Evolutionary conservation across 495 filamentous ascomycete genomes (phyloP).

Genomic region (Daldinia loculata): DNA sequence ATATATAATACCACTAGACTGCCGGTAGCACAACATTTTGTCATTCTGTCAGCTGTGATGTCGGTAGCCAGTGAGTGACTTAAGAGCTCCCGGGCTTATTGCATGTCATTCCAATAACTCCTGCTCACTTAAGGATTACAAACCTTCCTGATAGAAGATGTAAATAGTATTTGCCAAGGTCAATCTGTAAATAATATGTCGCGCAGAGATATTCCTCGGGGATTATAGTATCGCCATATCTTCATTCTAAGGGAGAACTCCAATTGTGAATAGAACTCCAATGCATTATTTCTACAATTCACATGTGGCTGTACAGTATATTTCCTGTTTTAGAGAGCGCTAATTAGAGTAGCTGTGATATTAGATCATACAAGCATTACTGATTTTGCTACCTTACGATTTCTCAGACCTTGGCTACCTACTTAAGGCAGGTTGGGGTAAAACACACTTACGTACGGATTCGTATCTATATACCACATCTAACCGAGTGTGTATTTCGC

Average conservation of each 20-base stretch:
- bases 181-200: constrained; percentile 2
- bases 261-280: not conserved
- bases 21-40: constrained; percentile 28
- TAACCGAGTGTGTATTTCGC: not conserved
- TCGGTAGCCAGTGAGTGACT: constrained; percentile 15
- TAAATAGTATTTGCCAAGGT: constrained; percentile 13
- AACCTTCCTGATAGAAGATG: not conserved
- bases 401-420: not conserved
- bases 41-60: constrained; percentile 1
- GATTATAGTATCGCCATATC: constrained; percentile 37
- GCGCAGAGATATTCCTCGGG: constrained; percentile 20
- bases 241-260: not conserved
- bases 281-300: not conserved
- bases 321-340: not conserved
- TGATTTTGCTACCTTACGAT: not conserved
- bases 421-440: not conserved
- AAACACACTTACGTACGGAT: not conserved
- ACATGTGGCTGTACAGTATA: not conserved
- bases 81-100: not conserved
- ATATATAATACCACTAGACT: not conserved
- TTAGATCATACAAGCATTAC: not conserved
- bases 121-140: constrained; percentile 7
- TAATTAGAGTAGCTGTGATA: not conserved
- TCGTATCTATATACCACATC: not conserved
- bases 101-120: constrained; percentile 4